Conservation (phyloP, 352 stramenopile genomes). For the Phytophthora melonis region DNA sequence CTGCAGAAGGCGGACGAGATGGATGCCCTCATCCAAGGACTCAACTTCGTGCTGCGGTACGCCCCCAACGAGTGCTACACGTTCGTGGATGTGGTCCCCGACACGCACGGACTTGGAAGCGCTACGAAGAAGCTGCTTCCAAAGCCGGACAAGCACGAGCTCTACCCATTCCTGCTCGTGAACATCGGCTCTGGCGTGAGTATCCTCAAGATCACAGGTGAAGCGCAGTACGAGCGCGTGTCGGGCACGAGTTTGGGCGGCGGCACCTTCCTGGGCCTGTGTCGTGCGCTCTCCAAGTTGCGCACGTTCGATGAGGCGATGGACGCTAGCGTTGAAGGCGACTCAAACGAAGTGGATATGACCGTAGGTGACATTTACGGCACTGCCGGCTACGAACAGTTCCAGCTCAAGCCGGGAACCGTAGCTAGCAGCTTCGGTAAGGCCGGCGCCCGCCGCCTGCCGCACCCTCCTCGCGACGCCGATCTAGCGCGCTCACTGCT, state of each 20-base stretch:
- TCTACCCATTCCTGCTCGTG: slow-evolving; percentile 98
- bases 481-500: slow-evolving; percentile 95
- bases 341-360: slow-evolving; percentile 93
- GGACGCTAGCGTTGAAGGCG: slow-evolving; percentile 69
- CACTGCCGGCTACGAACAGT: slow-evolving; percentile 85
- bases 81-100: slow-evolving; percentile 86
- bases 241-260: slow-evolving; percentile 97
- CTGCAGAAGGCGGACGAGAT: slow-evolving; percentile 97
- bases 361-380: slow-evolving; percentile 99
- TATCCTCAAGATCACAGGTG: slow-evolving; percentile 94
- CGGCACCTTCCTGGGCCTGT: slow-evolving; percentile 98
- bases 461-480: slow-evolving; percentile 80
- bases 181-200: slow-evolving; percentile 98
- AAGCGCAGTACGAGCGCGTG: slow-evolving; percentile 94
- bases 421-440: slow-evolving; percentile 99
- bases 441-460: slow-evolving; percentile 50
- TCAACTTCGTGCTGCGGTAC: slow-evolving; percentile 96
- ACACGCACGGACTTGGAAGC: slow-evolving; percentile 63
- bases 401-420: slow-evolving; percentile 82
- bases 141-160: slow-evolving; percentile 50
- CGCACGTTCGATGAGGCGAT: slow-evolving; percentile 84
- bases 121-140: slow-evolving; percentile 73
- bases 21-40: slow-evolving; percentile 95
- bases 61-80: slow-evolving; percentile 97
- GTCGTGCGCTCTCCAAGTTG: slow-evolving; percentile 91